These are phyloP conservation scores for Exophiala sp. DNA, from an alignment of 2,329 filamentous ascomycete species.

Conservation along the genomic window DNA sequence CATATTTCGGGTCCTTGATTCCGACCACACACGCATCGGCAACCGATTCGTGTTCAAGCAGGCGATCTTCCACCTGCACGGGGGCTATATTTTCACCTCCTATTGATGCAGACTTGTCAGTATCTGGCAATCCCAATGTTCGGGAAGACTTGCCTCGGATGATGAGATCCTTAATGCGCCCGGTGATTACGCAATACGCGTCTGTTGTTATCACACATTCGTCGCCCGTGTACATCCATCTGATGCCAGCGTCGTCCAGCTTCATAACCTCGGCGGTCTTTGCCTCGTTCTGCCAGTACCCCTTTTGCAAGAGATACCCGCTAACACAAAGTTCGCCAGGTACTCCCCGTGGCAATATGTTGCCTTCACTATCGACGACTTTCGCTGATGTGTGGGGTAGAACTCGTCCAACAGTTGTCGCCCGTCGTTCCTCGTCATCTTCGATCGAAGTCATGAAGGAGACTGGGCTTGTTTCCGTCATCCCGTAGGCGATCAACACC, in stretches of 20 bases:
- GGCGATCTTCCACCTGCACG: slow-evolving; percentile 81
- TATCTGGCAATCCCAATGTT: neutral
- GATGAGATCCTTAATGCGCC: slow-evolving; percentile 72
- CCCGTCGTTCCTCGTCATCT: slow-evolving; percentile 70
- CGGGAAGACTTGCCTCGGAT: slow-evolving; percentile 54
- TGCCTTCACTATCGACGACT: slow-evolving; percentile 68
- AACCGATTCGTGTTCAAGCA: slow-evolving; percentile 66
- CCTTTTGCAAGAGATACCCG: slow-evolving; percentile 86
- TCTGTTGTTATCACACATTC: slow-evolving; percentile 73
- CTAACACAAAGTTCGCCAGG: slow-evolving; percentile 76
- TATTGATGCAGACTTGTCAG: neutral
- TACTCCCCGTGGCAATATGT: slow-evolving; percentile 60
- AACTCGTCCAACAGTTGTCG: slow-evolving; percentile 68
- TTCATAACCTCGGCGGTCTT: slow-evolving; percentile 65
- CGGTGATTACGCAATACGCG: slow-evolving; percentile 77
- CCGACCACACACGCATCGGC: slow-evolving; percentile 65
- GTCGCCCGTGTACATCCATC: slow-evolving; percentile 91
- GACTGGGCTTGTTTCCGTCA: slow-evolving; percentile 79
- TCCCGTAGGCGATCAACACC: slow-evolving; percentile 92
- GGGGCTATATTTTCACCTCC: slow-evolving; percentile 96
- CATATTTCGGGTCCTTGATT: slow-evolving; percentile 65
- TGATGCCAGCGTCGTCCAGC: slow-evolving; percentile 39
- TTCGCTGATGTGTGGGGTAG: slow-evolving; percentile 79
- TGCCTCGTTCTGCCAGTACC: slow-evolving; percentile 72
- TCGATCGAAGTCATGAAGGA: slow-evolving; percentile 73